Evolutionary conservation across 768 basidiomycete species (phyloP).

Genomic region (Phallus indusiatus): DNA sequence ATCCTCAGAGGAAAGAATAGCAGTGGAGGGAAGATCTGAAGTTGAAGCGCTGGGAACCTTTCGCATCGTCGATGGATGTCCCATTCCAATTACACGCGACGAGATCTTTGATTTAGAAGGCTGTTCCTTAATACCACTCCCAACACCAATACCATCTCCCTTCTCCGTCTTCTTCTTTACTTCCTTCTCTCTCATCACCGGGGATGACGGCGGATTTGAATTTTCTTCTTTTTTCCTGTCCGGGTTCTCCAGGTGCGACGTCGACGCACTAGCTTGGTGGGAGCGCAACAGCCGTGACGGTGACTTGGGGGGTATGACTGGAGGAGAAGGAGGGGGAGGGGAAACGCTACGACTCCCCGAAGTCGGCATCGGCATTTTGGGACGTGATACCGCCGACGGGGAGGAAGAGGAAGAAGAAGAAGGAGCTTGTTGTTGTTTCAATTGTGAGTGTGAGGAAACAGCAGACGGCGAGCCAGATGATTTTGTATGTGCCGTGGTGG

Average conservation of each 20-base stretch:
- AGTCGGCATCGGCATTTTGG: not conserved
- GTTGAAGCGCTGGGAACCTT: not conserved
- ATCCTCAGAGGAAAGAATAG: not conserved
- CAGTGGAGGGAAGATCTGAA: not conserved
- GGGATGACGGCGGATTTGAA: not conserved
- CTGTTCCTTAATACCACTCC: not conserved
- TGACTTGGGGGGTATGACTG: not conserved
- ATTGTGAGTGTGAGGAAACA: not conserved
- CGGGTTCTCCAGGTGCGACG: not conserved
- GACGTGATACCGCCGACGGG: not conserved
- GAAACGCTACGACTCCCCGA: not conserved
- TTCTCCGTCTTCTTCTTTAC: not conserved
- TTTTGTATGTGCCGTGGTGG: not conserved
- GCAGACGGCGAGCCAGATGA: not conserved
- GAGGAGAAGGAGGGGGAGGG: not conserved
- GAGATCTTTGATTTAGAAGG: not conserved
- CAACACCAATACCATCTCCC: too few species aligned
- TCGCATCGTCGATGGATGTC: slow-evolving; percentile 7
- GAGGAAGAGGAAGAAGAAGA: not conserved
- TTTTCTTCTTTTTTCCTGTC: not conserved
- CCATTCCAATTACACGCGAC: slow-evolving; percentile 5
- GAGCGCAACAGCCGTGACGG: not conserved
- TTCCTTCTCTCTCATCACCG: not conserved
- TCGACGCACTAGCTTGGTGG: not conserved
- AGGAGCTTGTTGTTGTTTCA: not conserved